These are phyloP conservation scores for Camelina laxa DNA, from an alignment of 345 rosid species.

Conservation along the genomic window DNA sequence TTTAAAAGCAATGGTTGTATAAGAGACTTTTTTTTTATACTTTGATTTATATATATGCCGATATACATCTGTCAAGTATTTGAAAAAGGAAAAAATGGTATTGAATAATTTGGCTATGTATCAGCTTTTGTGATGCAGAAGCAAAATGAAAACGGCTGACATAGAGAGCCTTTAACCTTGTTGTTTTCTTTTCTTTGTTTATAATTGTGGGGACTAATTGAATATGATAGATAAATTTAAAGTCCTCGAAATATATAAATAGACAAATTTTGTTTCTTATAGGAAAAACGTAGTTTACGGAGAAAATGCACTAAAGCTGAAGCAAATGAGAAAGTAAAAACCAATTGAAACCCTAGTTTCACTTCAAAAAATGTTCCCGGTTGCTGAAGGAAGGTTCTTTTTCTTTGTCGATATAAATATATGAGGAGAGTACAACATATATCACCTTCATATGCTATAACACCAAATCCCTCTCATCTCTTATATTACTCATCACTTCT, in stretches of 20 bases:
- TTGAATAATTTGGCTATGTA: not conserved
- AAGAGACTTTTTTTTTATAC: not conserved
- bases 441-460: slow-evolving; percentile 16
- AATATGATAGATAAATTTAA: slow-evolving; percentile 22
- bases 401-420: slow-evolving; percentile 37
- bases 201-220: slow-evolving; percentile 23
- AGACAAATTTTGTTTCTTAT: slow-evolving; percentile 32
- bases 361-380: slow-evolving; percentile 48
- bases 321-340: slow-evolving; percentile 57
- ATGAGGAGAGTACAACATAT: slow-evolving; percentile 20
- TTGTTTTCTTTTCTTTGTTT: slow-evolving; percentile 12
- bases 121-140: slow-evolving; percentile 37
- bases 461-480: slow-evolving; percentile 14
- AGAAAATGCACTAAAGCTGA: slow-evolving; percentile 50
- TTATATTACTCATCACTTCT: slow-evolving; percentile 9
- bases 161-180: slow-evolving; percentile 32
- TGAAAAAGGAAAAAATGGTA: not conserved
- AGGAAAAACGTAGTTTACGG: slow-evolving; percentile 32
- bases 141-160: slow-evolving; percentile 36
- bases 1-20: not conserved
- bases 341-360: slow-evolving; percentile 45
- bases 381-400: slow-evolving; percentile 34
- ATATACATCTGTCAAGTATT: not conserved
- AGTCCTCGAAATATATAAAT: slow-evolving; percentile 19
- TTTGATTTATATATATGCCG: too few relatives aligned